Evolutionary conservation across 768 basidiomycete genomes (phyloP).

Genomic region (Ramaria sp.): DNA sequence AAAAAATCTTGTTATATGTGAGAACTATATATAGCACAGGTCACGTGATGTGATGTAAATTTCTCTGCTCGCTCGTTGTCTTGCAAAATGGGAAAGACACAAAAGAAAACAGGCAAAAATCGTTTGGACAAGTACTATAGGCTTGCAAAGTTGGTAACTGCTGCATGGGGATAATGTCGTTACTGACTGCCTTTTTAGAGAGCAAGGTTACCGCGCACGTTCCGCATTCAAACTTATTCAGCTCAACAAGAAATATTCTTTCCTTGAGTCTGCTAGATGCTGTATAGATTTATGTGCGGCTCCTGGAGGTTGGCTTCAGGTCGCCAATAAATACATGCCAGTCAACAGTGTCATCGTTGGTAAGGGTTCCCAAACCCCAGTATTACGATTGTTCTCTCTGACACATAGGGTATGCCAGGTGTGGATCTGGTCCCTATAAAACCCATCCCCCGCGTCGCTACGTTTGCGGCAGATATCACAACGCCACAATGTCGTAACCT

Average conservation of each 20-base stretch:
- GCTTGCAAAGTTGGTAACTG: conserved; percentile 62
- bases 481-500: conserved; percentile 81
- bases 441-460: conserved; percentile 85
- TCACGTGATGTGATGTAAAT: neutral
- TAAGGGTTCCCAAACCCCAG: conserved; percentile 16
- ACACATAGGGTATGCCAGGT: conserved; percentile 35
- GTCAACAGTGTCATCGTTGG: conserved; percentile 86
- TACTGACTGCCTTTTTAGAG: conserved; percentile 37
- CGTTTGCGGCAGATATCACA: conserved; percentile 92
- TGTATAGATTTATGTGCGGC: conserved; percentile 98
- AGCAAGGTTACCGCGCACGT: conserved; percentile 98
- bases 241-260: conserved; percentile 93
- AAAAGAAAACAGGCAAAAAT: conserved; percentile 94
- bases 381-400: conserved; percentile 7
- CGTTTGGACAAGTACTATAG: conserved; percentile 97
- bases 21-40: neutral
- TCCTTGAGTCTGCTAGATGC: conserved; percentile 82
- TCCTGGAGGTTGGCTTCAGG: conserved; percentile 98
- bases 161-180: neutral
- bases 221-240: conserved; percentile 99
- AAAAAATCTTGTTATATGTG: too few relatives aligned
- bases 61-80: neutral
- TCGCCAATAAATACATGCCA: conserved; percentile 97
- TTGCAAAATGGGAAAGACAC: conserved; percentile 54
- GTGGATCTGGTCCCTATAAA: conserved; percentile 95